Base-by-base conservation (phyloP, 1,284 basidiomycete species). In the Anthracocystis setariae region DNA sequence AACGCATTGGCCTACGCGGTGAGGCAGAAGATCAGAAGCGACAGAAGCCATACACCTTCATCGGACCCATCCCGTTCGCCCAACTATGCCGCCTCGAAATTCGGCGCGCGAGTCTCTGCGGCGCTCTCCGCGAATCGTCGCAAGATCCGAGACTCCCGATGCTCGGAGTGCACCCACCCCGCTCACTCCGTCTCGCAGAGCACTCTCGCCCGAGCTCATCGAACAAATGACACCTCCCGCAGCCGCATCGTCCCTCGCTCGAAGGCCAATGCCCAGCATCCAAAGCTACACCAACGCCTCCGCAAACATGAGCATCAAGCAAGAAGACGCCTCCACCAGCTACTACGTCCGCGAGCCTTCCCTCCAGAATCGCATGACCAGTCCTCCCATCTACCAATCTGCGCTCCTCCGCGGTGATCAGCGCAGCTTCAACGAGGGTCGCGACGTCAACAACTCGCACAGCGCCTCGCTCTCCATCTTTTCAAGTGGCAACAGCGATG, bases 391-490 rank as follows among this genome's bases (percentile, higher is more conserved):
- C 18, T 64, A 56, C 17, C 58, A 62, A 40, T 38, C 62, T 20
- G 8, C 49, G 5, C 25, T 71, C 9, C 62, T 71, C 13, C 61
- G 68, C 3, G 68, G 68, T 9, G 68, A 60, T 15, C 68, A 71
- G 46, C 44, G 57, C n/a, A 46, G 62, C 43, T 61, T 57, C 54
- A 55, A 71, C 46, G 68, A 65, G 5, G 15, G 40, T 23, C 54
- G 43, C 15, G 53, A 64, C 18, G 59, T 20, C 38, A 61, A 58
- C 50, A 33, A 49, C 37, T 68, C 65, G 25, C 46, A 38, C 29
- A 65, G 61, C 42, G 47, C 59, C 8, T 69, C 66, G n/a, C 40
- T 58, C 21, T 73, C 71, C 40, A 52, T 73, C 51, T 66, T 69
- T 38, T 71, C 68, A 23, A 64, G 67, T 43, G 62, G 44, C 8